Conservation (phyloP, 1,284 basidiomycete species). For the Cryptococcus deneoformans region DNA sequence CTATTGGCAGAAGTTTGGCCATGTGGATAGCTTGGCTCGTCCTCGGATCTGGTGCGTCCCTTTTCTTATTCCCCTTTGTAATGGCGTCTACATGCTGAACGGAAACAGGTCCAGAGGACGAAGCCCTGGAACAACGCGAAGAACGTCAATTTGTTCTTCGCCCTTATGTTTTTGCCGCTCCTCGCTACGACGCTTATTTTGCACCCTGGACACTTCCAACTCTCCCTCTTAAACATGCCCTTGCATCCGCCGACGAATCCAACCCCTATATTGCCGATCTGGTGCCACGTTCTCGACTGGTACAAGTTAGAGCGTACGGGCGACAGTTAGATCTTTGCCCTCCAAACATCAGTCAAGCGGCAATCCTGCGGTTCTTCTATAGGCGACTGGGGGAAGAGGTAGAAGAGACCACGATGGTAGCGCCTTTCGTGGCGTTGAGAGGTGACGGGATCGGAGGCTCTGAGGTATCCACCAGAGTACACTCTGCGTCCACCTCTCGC, state of each 20-base stretch:
- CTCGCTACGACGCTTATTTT: conserved; percentile 53
- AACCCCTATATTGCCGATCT: conserved; percentile 52
- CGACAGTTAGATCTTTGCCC: conserved; percentile 29
- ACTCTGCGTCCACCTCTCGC: no score
- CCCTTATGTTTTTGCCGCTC: conserved; percentile 55
- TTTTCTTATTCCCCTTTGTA: conserved; percentile 3
- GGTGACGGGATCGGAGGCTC: not conserved
- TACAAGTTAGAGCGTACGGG: conserved; percentile 49
- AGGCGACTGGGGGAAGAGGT: conserved; percentile 11
- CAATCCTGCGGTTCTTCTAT: conserved; percentile 47
- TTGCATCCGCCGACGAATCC: no score
- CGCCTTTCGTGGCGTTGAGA: conserved; percentile 10
- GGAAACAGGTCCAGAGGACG: conserved; percentile 15
- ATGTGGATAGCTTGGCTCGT: conserved; percentile 53
- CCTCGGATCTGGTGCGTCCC: conserved; percentile 38
- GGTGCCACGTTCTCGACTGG: conserved; percentile 41
- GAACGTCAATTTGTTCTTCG: conserved; percentile 53
- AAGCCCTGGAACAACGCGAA: conserved; percentile 24
- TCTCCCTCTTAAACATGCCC: conserved; percentile 36
- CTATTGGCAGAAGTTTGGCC: conserved; percentile 45
- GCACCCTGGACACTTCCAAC: conserved; percentile 54
- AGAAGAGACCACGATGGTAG: conserved; percentile 1
- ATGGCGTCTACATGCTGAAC: not conserved
- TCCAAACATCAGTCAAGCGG: conserved; percentile 48
- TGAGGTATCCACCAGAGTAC: no score